Conservation (phyloP, 352 stramenopile species). For the Phytopythium vexans region DNA sequence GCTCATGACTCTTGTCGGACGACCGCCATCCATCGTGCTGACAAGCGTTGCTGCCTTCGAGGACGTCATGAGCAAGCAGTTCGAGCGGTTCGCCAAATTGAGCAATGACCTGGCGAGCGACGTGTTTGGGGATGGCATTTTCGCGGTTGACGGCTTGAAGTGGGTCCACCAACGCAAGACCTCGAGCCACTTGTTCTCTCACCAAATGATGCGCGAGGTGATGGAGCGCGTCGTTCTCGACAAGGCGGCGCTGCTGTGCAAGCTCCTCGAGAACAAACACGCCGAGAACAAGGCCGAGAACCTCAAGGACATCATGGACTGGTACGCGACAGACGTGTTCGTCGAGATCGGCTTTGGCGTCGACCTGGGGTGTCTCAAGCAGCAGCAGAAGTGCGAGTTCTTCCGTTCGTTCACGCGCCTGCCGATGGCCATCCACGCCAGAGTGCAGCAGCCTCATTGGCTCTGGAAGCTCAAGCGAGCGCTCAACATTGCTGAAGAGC, state of each 20-base stretch:
- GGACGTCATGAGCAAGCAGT: conserved; percentile 60
- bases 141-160: conserved; percentile 30
- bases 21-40: conserved; percentile 36
- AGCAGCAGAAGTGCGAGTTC: conserved; percentile 26
- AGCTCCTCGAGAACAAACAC: conserved; percentile 11
- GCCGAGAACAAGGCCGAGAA: conserved; percentile 6
- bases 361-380: conserved; percentile 28
- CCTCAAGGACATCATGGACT: conserved; percentile 39
- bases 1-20: conserved; percentile 34
- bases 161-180: conserved; percentile 51
- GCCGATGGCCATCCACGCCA: conserved; percentile 27
- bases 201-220: conserved; percentile 18
- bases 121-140: conserved; percentile 62
- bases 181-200: conserved; percentile 75
- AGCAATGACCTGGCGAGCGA: conserved; percentile 32
- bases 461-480: conserved; percentile 31
- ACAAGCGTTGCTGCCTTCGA: conserved; percentile 35
- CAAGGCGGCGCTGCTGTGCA: conserved; percentile 20
- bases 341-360: conserved; percentile 67
- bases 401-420: conserved; percentile 27
- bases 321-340: conserved; percentile 66
- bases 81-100: conserved; percentile 76
- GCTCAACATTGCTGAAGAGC: conserved; percentile 42
- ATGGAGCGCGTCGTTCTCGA: conserved; percentile 29
- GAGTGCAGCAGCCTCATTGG: conserved; percentile 27